phyloP scores from a whole-genome alignment of 2,329 filamentous ascomycete species.

The Botryotinia narcissicola region DNA sequence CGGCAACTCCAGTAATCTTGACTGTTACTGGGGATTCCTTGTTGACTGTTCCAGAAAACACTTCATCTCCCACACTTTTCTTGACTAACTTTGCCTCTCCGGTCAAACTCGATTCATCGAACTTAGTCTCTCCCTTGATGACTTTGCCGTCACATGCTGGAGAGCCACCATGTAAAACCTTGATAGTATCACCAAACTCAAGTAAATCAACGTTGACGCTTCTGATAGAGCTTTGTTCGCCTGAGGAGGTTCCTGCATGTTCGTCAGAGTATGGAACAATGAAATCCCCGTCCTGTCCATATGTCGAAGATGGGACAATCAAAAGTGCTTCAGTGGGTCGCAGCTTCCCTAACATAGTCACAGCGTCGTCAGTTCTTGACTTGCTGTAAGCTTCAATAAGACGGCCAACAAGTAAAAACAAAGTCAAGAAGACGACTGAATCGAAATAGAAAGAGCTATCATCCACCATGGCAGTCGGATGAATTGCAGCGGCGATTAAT shows the following conservation, averaged over 20 bases:
- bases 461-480: constrained; percentile 40
- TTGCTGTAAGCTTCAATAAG: constrained; percentile 88
- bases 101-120: constrained; percentile 89
- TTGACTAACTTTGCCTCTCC: constrained; percentile 68
- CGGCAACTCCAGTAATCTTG: constrained; percentile 61
- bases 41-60: constrained; percentile 75
- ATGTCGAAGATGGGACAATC: constrained; percentile 46
- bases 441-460: constrained; percentile 75
- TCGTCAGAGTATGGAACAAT: constrained; percentile 46
- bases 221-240: constrained; percentile 22
- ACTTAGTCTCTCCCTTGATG: constrained; percentile 60
- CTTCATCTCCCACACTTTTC: constrained; percentile 60
- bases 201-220: constrained; percentile 52
- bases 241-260: constrained; percentile 8
- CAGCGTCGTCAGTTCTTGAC: constrained; percentile 82
- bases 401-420: constrained; percentile 77
- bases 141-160: constrained; percentile 80
- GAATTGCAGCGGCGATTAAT: constrained; percentile 62
- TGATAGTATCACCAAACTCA: constrained; percentile 71
- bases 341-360: constrained; percentile 74
- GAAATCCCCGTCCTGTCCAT: constrained; percentile 42
- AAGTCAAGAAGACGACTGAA: constrained; percentile 84
- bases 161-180: constrained; percentile 74
- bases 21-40: constrained; percentile 62
- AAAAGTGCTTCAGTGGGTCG: constrained; percentile 75